These are phyloP conservation scores for Stachybotrys echinatus DNA, from an alignment of 2,329 filamentous ascomycete genomes.

Conservation along the genomic window DNA sequence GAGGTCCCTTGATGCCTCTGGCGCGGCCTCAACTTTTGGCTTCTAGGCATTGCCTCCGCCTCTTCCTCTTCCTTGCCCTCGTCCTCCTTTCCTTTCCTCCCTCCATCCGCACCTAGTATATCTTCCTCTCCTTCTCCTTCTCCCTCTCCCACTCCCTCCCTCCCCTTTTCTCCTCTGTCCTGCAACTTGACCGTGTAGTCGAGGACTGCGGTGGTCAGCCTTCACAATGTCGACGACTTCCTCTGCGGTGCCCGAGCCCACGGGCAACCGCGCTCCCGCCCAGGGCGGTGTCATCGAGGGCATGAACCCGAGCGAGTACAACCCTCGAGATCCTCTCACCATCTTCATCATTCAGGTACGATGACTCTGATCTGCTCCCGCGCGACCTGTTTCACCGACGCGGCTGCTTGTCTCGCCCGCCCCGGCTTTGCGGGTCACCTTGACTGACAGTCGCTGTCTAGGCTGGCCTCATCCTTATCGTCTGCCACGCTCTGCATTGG, in stretches of 20 bases:
- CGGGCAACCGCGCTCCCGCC: constrained; percentile 8
- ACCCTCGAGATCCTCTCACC: constrained; percentile 65
- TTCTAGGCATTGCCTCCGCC: not conserved
- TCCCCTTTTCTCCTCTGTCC: not conserved
- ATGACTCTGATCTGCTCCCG: not conserved
- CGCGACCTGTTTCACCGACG: no score
- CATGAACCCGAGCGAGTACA: constrained; percentile 62
- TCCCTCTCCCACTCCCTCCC: not conserved
- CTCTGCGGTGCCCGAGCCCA: not conserved
- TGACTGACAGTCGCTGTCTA: constrained; percentile 11
- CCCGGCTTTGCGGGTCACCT: not conserved
- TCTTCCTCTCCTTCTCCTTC: not conserved
- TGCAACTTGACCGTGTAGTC: not conserved
- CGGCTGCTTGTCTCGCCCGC: not conserved
- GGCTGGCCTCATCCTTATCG: constrained; percentile 40
- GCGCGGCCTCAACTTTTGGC: not conserved
- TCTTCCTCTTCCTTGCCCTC: not conserved
- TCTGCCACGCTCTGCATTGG: constrained; percentile 55
- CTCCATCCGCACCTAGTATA: not conserved
- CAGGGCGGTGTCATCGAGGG: constrained; percentile 66
- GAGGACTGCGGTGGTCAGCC: not conserved
- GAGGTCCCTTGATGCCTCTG: no score
- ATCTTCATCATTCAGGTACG: constrained; percentile 69
- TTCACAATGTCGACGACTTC: not conserved
- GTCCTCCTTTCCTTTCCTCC: not conserved